Percentiles rank a stretch among this genome's conserved stretches.
phyloP scores from a whole-genome alignment of 805 yeast species.

The Teunomyces cretensis region DNA sequence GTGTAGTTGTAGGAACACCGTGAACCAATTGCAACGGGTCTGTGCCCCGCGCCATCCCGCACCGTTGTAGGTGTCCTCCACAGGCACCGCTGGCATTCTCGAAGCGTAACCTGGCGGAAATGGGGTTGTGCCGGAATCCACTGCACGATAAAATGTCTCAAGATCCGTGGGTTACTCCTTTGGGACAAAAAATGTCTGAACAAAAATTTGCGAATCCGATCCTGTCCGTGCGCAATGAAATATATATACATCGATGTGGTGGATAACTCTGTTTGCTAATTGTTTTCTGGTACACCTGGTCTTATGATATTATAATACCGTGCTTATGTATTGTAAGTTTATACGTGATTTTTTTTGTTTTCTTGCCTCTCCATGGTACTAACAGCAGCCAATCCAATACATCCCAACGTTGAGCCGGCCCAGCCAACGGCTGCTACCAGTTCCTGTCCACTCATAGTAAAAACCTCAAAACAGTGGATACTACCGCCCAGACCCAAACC shows the following conservation, averaged over 20 bases:
- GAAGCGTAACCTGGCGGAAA: background rate
- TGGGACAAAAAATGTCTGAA: conserved; percentile 3
- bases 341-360: background rate
- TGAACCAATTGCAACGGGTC: no score
- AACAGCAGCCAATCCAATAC: conserved; percentile 2
- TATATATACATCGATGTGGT: background rate
- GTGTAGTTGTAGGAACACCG: no score
- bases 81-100: no score
- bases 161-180: conserved; percentile 3
- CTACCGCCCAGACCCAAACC: conserved; percentile 84
- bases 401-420: background rate
- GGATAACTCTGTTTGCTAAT: background rate
- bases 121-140: background rate
- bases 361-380: background rate
- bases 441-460: conserved; percentile 19
- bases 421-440: background rate
- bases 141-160: background rate
- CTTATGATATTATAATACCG: background rate
- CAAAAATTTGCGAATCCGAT: conserved; percentile 3
- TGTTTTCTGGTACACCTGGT: background rate
- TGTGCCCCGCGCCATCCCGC: no score
- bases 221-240: conserved; percentile 3
- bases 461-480: conserved; percentile 79
- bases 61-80: no score
- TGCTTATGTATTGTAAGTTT: conserved; percentile 3